Base-by-base conservation (phyloP, 257 asterid genomes). In the Solanum sitiens region DNA sequence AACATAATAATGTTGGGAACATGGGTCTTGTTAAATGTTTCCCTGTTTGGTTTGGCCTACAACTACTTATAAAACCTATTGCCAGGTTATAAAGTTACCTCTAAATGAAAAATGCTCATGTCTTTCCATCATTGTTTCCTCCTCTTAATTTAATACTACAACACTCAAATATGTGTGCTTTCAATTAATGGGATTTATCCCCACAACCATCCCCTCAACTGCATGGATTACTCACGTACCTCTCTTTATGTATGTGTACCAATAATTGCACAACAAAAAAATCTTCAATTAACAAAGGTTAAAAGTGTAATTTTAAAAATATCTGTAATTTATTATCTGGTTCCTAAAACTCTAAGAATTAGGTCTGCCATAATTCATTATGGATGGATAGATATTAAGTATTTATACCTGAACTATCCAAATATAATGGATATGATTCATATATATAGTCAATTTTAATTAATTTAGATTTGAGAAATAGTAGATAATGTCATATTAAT, bases 71-170 rank as follows among this genome's bases (percentile, higher is more conserved):
- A 37, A 74, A 30, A 35, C 74, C 88, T 80, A 9, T 53, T 79
- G 91, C 89, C 93, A 89, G 93, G 70, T 87, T 84, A 92, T 86
- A 90, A 86, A 88, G 87, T 61, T 39, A 56, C 83, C 86, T 61
- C 50, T 44, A 50, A 6, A 27, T 86, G 2, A n/a, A 13, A 75
- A 27, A 20, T 44, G 61, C 61, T 37, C 33, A 35, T 37, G 8
- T 1, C 21, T 47, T 83, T 73, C 72, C 90, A 91, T 91, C 87
- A 91, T 90, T 88, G 85, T 73, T 63, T 85, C 88, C 85, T 50
- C 16, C 21, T 30, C 42, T 74, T 74, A 20, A 74, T 74, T 74
- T 2, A 39, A 74, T 73, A 35, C 85, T 73, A 35, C 85, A 25
- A 30, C 85, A 79, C 85, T 50, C 70, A 50, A 53, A 15, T 80